Evolutionary conservation across 371 early-diverging fungal genomes (phyloP).

Genomic region (Mucor sp.): DNA sequence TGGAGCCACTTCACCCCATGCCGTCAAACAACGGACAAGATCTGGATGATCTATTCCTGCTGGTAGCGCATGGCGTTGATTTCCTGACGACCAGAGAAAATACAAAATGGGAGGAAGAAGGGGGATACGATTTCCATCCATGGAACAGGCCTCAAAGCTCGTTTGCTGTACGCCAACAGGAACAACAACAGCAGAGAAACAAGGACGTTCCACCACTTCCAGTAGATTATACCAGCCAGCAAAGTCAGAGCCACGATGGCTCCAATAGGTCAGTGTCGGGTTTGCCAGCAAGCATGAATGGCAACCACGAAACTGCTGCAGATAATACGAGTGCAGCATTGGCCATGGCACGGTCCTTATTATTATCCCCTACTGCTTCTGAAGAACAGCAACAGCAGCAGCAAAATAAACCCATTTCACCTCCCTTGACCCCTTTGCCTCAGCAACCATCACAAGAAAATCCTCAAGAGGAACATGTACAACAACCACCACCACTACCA

Average conservation of each 20-base stretch:
- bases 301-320: not conserved
- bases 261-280: not conserved
- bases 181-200: conserved; percentile 8
- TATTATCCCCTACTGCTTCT: conserved; percentile 11
- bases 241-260: not conserved
- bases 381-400: conserved; percentile 4
- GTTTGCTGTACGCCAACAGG: conserved; percentile 34
- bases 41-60: conserved; percentile 31
- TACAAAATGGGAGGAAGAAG: conserved; percentile 53
- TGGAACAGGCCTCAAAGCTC: conserved; percentile 52
- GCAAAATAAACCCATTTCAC: conserved; percentile 18
- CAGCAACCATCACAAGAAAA: not conserved
- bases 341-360: conserved; percentile 17
- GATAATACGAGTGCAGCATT: conserved; percentile 3
- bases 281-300: not conserved
- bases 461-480: not conserved
- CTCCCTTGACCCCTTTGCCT: conserved; percentile 20
- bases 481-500: not conserved
- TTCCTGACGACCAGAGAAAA: conserved; percentile 42
- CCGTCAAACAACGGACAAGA: conserved; percentile 14
- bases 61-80: conserved; percentile 51
- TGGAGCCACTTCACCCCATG: conserved; percentile 14
- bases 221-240: not conserved
- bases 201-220: not conserved
- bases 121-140: conserved; percentile 53